Percentiles rank a stretch among this genome's conserved stretches.
phyloP scores from a whole-genome alignment of 139 green algal genomes.

The Trebouxia sp. region DNA sequence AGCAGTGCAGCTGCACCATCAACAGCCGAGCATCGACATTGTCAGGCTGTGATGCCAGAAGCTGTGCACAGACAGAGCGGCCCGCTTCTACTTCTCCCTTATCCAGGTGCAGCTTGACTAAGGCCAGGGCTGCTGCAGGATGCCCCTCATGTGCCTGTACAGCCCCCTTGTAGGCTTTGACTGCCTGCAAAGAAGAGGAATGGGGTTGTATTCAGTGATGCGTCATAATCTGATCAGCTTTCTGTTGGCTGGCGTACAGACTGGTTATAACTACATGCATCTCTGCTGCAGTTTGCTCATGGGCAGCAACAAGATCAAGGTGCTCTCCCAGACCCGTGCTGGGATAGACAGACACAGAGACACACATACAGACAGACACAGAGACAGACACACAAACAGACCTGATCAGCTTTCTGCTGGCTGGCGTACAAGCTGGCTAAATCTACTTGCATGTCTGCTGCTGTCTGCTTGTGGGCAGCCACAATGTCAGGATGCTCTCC shows the following conservation, averaged over 20 bases:
- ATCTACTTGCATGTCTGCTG: slow-evolving; percentile 63
- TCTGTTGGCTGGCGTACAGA: no score
- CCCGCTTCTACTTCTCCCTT: slow-evolving; percentile 58
- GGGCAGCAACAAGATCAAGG: no score
- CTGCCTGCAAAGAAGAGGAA: slow-evolving; percentile 45
- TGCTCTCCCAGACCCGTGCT: no score
- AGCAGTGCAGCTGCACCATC: slow-evolving; percentile 81
- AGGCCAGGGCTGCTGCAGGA: slow-evolving; percentile 41
- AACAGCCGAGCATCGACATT: slow-evolving; percentile 76
- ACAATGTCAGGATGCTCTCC: slow-evolving; percentile 30
- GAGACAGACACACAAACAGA: background rate
- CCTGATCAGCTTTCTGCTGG: slow-evolving; percentile 7
- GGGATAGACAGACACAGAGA: background rate
- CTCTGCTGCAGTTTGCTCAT: no score
- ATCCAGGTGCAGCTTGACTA: slow-evolving; percentile 62
- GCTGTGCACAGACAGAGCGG: slow-evolving; percentile 53
- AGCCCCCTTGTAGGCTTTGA: slow-evolving; percentile 57
- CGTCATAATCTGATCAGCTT: no score
- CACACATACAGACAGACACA: background rate
- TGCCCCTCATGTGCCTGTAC: slow-evolving; percentile 53
- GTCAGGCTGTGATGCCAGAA: slow-evolving; percentile 70
- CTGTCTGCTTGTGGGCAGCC: slow-evolving; percentile 42
- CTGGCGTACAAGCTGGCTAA: background rate
- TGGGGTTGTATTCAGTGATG: background rate
- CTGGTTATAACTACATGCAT: no score